Percentiles rank a stretch among this genome's conserved stretches.
phyloP scores from a whole-genome alignment of 306 rosid species.

The Pueraria montana region DNA sequence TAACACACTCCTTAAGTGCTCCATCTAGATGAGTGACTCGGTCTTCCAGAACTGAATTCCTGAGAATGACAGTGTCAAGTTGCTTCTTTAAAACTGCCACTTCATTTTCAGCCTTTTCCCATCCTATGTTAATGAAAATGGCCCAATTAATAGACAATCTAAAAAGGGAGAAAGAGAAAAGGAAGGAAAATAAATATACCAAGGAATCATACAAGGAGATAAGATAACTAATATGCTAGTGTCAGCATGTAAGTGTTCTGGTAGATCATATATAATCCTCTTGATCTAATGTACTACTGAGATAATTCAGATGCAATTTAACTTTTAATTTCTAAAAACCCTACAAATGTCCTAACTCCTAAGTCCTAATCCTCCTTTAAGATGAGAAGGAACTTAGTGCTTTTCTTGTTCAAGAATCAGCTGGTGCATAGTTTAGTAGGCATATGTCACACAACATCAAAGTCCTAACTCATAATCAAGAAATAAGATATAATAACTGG shows the following conservation, averaged over 20 bases:
- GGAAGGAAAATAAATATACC: conserved; percentile 43
- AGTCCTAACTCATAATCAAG: neutral
- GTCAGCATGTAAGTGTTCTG: conserved; percentile 23
- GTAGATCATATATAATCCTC: conserved; percentile 32
- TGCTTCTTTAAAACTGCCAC: conserved; percentile 74
- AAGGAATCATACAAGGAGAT: conserved; percentile 1
- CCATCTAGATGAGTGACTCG: conserved; percentile 89
- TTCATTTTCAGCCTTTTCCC: conserved; percentile 98
- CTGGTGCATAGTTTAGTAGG: neutral
- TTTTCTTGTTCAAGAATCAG: conserved; percentile 11
- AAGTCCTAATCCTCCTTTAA: conserved; percentile 16
- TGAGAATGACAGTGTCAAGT: conserved; percentile 67
- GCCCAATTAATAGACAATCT: conserved; percentile 37
- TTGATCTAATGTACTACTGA: conserved; percentile 41
- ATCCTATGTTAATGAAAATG: conserved; percentile 62
- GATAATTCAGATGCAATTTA: conserved; percentile 38
- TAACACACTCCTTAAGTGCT: conserved; percentile 96
- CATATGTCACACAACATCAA: neutral
- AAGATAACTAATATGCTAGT: conserved; percentile 18
- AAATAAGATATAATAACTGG: conserved; percentile 4
- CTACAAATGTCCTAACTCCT: neutral
- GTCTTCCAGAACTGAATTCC: conserved; percentile 77
- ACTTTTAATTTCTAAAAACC: neutral
- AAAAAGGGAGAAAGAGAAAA: conserved; percentile 22
- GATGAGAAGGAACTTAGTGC: conserved; percentile 19